Percentiles rank a stretch among this genome's conserved stretches.
Conservation (phyloP, 2,329 filamentous ascomycete genomes). For the Phoma sp. region DNA sequence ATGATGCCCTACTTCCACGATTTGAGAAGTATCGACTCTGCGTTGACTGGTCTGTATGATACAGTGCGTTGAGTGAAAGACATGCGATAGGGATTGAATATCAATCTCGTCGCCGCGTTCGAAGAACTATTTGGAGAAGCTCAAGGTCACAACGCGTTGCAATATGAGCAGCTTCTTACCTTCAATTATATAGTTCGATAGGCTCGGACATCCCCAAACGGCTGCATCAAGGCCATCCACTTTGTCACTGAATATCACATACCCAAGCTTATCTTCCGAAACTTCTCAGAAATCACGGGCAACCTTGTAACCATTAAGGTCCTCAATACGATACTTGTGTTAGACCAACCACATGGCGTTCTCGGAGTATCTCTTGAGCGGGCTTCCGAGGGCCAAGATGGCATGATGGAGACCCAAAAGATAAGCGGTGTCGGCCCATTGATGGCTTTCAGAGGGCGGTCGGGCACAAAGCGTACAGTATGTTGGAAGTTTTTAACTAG, state of each 20-base stretch:
- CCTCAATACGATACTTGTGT: conserved; percentile 58
- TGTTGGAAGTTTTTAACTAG: conserved; percentile 63
- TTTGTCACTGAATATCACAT: neutral
- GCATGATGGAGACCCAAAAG: conserved; percentile 40
- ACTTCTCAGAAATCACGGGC: conserved; percentile 39
- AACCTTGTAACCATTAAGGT: conserved; percentile 59
- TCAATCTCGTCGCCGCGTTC: neutral
- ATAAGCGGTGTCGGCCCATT: conserved; percentile 50
- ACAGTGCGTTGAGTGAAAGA: neutral
- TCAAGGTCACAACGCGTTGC: conserved; percentile 44
- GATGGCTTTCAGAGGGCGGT: too few relatives aligned
- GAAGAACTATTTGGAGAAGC: conserved; percentile 21
- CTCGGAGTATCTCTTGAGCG: conserved; percentile 61
- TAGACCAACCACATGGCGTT: conserved; percentile 64
- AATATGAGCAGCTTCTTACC: conserved; percentile 49
- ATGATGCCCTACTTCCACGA: neutral
- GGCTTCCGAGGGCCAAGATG: conserved; percentile 42
- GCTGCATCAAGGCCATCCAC: conserved; percentile 27
- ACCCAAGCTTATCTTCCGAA: conserved; percentile 3
- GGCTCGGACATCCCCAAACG: conserved; percentile 56
- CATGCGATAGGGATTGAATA: neutral
- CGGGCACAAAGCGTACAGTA: conserved; percentile 54
- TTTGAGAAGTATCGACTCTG: neutral
- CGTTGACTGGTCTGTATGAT: neutral
- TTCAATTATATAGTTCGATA: too few relatives aligned